A percentile compares a stretch with the other conserved stretches of the same genome.
These are phyloP conservation scores for Acanthamoeba polyphaga DNA, from an alignment of 208 protist genomes.

Conservation along the genomic window DNA sequence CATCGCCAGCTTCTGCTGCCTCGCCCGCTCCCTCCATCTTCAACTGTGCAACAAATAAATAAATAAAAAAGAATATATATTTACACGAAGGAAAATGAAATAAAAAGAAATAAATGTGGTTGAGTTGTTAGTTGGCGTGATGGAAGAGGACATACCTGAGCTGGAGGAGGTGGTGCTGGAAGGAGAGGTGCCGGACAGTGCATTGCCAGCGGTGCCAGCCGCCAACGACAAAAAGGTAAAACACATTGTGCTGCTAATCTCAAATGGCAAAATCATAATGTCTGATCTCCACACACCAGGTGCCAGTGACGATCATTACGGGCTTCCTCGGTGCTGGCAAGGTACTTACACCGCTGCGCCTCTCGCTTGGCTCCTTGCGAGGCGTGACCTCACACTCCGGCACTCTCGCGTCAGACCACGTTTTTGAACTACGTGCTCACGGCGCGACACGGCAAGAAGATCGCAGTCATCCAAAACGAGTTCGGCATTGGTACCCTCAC, in stretches of 20 bases:
- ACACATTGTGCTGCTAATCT: too few relatives aligned
- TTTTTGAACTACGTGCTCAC: slow-evolving; percentile 85
- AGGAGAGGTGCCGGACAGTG: neutral
- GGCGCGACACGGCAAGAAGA: slow-evolving; percentile 83
- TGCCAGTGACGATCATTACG: slow-evolving; percentile 84
- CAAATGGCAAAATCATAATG: too few relatives aligned
- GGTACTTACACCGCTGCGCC: slow-evolving; percentile 8
- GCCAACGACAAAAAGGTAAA: neutral
- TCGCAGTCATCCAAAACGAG: slow-evolving; percentile 87
- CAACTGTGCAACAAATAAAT: neutral
- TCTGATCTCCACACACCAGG: slow-evolving; percentile 28
- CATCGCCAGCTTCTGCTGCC: neutral
- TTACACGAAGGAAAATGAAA: too few relatives aligned
- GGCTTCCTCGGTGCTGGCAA: slow-evolving; percentile 85
- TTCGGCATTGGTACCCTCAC: slow-evolving; percentile 74
- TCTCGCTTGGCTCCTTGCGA: neutral
- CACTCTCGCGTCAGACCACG: slow-evolving; percentile 73
- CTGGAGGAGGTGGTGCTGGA: neutral
- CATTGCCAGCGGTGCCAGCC: neutral
- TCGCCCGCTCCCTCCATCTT: neutral
- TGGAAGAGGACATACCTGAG: neutral
- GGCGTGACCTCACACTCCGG: neutral
- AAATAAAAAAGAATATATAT: too few relatives aligned
- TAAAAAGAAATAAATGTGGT: neutral
- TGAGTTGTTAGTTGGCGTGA: neutral